Percentiles rank a stretch among this genome's conserved stretches.
phyloP scores from a whole-genome alignment of 768 basidiomycete genomes.

The Russula sp. region DNA sequence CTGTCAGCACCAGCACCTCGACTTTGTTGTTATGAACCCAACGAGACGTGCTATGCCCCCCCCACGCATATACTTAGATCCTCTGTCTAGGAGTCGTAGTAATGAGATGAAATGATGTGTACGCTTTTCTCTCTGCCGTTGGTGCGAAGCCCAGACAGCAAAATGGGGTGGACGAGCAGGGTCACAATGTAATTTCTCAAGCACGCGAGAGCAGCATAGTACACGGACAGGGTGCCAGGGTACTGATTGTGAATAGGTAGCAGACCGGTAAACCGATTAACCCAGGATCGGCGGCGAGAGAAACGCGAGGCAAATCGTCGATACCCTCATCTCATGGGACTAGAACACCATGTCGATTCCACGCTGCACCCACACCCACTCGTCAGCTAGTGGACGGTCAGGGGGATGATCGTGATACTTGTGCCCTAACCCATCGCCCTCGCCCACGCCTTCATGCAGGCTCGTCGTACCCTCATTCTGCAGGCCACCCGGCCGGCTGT shows the following conservation, averaged over 20 bases:
- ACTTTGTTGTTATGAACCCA: conserved; percentile 8
- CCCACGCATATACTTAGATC: conserved; percentile 12
- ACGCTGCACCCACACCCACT: background rate
- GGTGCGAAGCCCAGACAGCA: background rate
- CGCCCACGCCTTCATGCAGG: too few species aligned
- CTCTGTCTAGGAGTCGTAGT: conserved; percentile 14
- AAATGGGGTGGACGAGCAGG: background rate
- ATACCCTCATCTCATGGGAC: background rate
- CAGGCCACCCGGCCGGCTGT: background rate
- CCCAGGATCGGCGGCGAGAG: background rate
- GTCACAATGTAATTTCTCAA: too few species aligned
- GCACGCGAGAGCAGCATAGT: too few species aligned
- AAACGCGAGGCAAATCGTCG: background rate
- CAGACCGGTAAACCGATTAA: background rate
- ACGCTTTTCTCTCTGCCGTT: background rate
- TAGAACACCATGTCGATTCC: background rate
- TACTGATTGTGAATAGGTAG: too few species aligned
- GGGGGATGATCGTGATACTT: too few species aligned
- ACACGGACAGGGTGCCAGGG: too few species aligned
- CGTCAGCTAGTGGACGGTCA: too few species aligned
- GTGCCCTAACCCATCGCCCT: too few species aligned
- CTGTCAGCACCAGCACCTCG: background rate
- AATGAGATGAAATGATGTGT: conserved; percentile 11
- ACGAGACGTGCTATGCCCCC: conserved; percentile 4
- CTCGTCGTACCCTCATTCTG: background rate